Evolutionary conservation across 768 basidiomycete genomes (phyloP).

Genomic region (Crepidotus variabilis): DNA sequence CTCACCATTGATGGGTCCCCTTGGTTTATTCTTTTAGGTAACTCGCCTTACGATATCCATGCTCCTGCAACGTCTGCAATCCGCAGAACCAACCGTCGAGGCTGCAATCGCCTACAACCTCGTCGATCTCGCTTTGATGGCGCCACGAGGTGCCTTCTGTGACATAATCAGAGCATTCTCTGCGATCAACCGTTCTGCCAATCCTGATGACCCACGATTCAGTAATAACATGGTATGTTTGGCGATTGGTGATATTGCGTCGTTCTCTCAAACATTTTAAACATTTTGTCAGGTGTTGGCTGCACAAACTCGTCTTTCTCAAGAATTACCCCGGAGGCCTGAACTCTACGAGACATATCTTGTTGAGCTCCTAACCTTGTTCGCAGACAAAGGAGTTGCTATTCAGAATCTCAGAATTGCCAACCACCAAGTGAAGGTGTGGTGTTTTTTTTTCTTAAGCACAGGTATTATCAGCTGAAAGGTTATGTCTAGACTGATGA

Average conservation of each 20-base stretch:
- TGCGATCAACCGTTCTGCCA: constrained; percentile 77
- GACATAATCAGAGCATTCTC: constrained; percentile 88
- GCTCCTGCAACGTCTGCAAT: constrained; percentile 82
- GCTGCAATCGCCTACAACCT: constrained; percentile 90
- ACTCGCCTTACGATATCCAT: constrained; percentile 88
- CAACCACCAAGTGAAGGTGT: constrained; percentile 64
- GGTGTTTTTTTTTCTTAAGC: constrained; percentile 6
- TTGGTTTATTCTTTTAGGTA: constrained; percentile 40
- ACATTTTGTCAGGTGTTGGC: constrained; percentile 61
- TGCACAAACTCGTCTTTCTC: constrained; percentile 86
- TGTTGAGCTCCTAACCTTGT: constrained; percentile 79
- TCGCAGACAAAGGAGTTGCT: constrained; percentile 86
- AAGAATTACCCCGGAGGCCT: constrained; percentile 67
- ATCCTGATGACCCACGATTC: constrained; percentile 83
- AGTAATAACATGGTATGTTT: constrained; percentile 81
- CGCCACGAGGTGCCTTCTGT: constrained; percentile 70
- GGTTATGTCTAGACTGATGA: constrained; percentile 62
- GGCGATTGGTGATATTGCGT: neutral
- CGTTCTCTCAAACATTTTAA: neutral
- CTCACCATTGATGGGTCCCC: neutral
- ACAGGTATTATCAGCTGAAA: too few relatives aligned
- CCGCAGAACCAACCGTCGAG: constrained; percentile 84
- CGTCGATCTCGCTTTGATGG: constrained; percentile 81
- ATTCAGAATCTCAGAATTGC: constrained; percentile 79
- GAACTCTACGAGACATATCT: constrained; percentile 81